phyloP scores from a whole-genome alignment of 2,329 filamentous ascomycete species.

The Nemania bipapillata region DNA sequence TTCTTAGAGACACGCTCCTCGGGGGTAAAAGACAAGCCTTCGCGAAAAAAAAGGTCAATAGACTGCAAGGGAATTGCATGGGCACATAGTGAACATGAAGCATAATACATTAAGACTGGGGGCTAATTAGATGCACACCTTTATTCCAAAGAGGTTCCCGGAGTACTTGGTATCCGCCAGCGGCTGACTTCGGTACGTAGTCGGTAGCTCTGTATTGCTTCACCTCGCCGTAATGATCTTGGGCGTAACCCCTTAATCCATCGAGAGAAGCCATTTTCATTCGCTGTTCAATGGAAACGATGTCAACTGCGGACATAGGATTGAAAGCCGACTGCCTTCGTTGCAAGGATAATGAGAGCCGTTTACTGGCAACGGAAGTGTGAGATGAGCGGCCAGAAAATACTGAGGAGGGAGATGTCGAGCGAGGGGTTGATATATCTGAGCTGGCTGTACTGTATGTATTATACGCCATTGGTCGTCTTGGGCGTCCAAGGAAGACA shows the following conservation, averaged over 20 bases:
- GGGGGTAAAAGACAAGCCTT: slow-evolving; percentile 72
- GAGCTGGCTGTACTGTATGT: slow-evolving; percentile 60
- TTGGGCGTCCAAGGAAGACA: slow-evolving; percentile 41
- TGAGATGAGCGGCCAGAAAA: slow-evolving; percentile 61
- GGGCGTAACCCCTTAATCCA: slow-evolving; percentile 68
- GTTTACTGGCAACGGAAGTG: slow-evolving; percentile 64
- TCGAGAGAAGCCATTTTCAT: slow-evolving; percentile 71
- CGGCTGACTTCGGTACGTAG: slow-evolving; percentile 63
- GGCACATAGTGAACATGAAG: slow-evolving; percentile 7
- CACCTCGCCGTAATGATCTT: slow-evolving; percentile 66
- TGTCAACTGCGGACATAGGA: slow-evolving; percentile 67
- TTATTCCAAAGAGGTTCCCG: slow-evolving; percentile 73
- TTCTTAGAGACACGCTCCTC: slow-evolving; percentile 72
- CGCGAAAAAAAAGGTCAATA: slow-evolving; percentile 26
- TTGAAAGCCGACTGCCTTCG: slow-evolving; percentile 65
- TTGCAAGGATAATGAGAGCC: slow-evolving; percentile 61
- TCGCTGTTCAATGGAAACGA: slow-evolving; percentile 66
- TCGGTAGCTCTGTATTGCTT: slow-evolving; percentile 65
- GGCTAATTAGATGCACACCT: slow-evolving; percentile 57
- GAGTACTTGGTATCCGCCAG: slow-evolving; percentile 70
- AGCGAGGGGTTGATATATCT: slow-evolving; percentile 67
- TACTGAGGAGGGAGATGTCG: slow-evolving; percentile 63
- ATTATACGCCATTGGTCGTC: slow-evolving; percentile 58
- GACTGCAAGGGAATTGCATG: background rate
- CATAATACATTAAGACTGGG: slow-evolving; percentile 21